These are phyloP conservation scores for Cordyceps militaris DNA, from an alignment of 2,329 filamentous ascomycete species.

Conservation along the genomic window DNA sequence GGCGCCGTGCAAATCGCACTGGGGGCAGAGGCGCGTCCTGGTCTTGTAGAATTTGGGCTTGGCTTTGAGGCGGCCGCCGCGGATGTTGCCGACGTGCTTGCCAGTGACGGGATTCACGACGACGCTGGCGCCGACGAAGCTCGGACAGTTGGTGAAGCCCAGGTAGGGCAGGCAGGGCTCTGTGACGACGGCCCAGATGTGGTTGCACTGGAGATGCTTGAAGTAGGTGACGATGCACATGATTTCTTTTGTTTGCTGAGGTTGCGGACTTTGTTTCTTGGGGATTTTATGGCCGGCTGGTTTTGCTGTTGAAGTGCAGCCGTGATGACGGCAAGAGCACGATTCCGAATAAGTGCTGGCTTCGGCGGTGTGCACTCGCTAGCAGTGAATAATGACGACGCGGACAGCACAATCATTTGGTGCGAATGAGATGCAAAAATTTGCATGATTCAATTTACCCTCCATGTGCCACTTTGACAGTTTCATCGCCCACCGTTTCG, in stretches of 20 bases:
- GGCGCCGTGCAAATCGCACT: constrained; percentile 30
- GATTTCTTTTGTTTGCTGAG: background rate
- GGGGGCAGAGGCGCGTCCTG: constrained; percentile 32
- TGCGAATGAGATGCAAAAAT: background rate
- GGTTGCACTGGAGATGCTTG: constrained; percentile 41
- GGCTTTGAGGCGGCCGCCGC: constrained; percentile 22
- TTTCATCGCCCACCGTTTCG: too few relatives aligned
- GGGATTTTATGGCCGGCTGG: background rate
- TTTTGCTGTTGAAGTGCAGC: background rate
- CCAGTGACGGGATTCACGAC: constrained; percentile 15
- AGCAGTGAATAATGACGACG: background rate
- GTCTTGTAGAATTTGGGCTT: constrained; percentile 30
- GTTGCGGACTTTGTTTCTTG: background rate
- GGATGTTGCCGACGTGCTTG: background rate
- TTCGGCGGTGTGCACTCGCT: background rate
- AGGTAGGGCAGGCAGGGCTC: constrained; percentile 40
- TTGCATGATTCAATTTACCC: background rate
- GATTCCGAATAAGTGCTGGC: too few relatives aligned
- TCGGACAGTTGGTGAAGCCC: constrained; percentile 43
- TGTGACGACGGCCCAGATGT: constrained; percentile 44
- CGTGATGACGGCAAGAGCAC: background rate
- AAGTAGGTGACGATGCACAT: constrained; percentile 47
- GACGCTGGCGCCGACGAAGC: constrained; percentile 31
- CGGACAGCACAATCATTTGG: background rate
- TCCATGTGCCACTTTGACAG: too few relatives aligned